Conservation (phyloP, 495 filamentous ascomycete species). For the Tuber umbilicatum region DNA sequence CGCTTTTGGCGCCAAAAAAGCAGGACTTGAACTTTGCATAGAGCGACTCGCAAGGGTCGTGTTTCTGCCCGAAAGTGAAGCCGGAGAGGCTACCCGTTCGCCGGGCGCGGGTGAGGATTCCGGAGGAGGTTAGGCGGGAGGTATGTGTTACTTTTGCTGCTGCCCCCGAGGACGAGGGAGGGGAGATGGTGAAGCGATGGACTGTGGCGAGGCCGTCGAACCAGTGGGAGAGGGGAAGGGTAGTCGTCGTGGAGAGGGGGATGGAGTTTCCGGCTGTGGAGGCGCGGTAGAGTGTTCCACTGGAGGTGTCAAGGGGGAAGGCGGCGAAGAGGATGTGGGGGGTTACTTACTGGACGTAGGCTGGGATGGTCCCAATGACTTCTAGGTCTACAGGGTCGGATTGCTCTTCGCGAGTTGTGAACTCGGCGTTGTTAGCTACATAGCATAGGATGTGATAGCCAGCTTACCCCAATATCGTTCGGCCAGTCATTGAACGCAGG, state of each 20-base stretch:
- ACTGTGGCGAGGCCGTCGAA: conserved; percentile 5
- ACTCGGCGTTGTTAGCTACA: not conserved
- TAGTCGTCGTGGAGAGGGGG: not conserved
- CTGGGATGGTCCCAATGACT: conserved; percentile 6
- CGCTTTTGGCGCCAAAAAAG: conserved; percentile 39
- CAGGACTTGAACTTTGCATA: conserved; percentile 58
- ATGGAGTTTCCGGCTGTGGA: conserved; percentile 8
- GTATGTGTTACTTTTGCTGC: conserved; percentile 55
- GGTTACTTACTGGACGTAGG: conserved; percentile 1
- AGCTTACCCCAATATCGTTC: conserved; percentile 12
- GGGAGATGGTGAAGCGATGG: conserved; percentile 2
- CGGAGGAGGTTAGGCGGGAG: conserved; percentile 55
- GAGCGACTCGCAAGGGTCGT: conserved; percentile 59
- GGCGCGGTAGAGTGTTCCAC: conserved; percentile 9
- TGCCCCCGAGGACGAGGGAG: not conserved
- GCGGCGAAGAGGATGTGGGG: not conserved
- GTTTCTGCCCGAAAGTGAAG: conserved; percentile 56
- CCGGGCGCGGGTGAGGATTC: conserved; percentile 50
- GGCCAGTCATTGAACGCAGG: conserved; percentile 11
- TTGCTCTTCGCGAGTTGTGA: conserved; percentile 7
- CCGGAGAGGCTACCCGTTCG: conserved; percentile 46
- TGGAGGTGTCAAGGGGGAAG: not conserved
- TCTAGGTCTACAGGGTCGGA: conserved; percentile 5
- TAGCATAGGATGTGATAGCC: not conserved
- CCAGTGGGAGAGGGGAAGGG: conserved; percentile 4